A percentile compares a stretch with the other conserved stretches of the same genome.
phyloP scores from a whole-genome alignment of 805 yeast genomes.

The Zygosaccharomyces kombuchaensis region DNA sequence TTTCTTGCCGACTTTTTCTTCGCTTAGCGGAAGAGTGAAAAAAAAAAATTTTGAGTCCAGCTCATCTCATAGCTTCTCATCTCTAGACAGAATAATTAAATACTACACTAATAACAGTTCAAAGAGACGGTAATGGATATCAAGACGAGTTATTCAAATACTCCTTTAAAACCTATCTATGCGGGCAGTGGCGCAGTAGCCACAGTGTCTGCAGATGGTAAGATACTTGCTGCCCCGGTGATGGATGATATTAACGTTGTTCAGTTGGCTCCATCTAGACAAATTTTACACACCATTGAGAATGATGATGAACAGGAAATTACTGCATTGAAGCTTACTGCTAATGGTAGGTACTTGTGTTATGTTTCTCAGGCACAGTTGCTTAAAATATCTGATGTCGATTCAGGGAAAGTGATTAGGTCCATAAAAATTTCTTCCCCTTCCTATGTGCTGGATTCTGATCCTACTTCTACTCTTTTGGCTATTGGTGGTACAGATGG shows the following conservation, averaged over 20 bases:
- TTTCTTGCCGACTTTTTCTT: background rate
- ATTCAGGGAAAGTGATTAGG: slow-evolving; percentile 40
- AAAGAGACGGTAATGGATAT: slow-evolving; percentile 24
- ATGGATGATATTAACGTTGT: slow-evolving; percentile 73
- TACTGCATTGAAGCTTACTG: slow-evolving; percentile 70
- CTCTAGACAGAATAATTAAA: slow-evolving; percentile 1
- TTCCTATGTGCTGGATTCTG: slow-evolving; percentile 70
- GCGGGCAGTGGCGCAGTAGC: slow-evolving; percentile 76
- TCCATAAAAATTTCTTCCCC: slow-evolving; percentile 69
- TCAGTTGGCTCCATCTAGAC: slow-evolving; percentile 44
- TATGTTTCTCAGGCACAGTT: slow-evolving; percentile 81
- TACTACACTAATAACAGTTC: background rate
- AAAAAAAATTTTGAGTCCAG: background rate
- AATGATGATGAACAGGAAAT: slow-evolving; percentile 81
- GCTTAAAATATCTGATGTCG: slow-evolving; percentile 54
- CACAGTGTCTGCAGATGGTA: slow-evolving; percentile 57
- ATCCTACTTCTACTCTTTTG: slow-evolving; percentile 75
- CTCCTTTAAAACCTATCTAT: slow-evolving; percentile 73
- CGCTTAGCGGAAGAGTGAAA: background rate
- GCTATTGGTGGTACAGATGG: slow-evolving; percentile 98
- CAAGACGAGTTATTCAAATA: slow-evolving; percentile 33
- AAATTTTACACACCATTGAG: slow-evolving; percentile 50
- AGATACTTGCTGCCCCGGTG: slow-evolving; percentile 70
- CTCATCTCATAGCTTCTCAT: slow-evolving; percentile 13
- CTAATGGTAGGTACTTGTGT: slow-evolving; percentile 67